A percentile compares a stretch with the other conserved stretches of the same genome.
Conservation (phyloP, 2,329 filamentous ascomycete species). For the Blastomyces percursus region DNA sequence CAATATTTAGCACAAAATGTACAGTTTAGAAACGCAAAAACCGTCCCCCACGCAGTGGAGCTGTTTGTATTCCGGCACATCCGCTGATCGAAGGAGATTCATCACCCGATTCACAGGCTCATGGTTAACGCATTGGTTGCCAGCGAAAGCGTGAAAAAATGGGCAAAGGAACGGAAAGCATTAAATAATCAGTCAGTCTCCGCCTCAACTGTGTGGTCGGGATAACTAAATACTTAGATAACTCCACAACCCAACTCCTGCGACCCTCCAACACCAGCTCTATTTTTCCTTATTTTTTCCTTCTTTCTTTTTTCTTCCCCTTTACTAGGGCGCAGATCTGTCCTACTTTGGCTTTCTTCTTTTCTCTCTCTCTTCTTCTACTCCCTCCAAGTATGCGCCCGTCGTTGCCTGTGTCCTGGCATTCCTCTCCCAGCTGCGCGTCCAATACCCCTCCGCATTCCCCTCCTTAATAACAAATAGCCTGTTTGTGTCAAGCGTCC, state of each 20-base stretch:
- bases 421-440: neutral
- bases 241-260: neutral
- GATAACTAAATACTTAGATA: too few species aligned
- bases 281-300: neutral
- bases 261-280: neutral
- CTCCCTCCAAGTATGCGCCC: neutral
- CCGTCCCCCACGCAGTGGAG: slow-evolving; percentile 34
- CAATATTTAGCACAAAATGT: too few species aligned
- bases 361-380: neutral
- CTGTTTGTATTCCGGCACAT: neutral
- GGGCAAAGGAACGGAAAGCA: too few species aligned
- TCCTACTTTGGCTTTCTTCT: neutral
- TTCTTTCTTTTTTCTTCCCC: neutral
- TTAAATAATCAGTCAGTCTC: too few species aligned
- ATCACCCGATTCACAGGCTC: too few species aligned
- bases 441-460: neutral
- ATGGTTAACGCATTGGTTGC: too few species aligned
- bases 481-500: neutral
- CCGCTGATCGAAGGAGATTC: neutral
- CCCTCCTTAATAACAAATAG: neutral
- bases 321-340: neutral
- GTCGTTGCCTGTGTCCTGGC: neutral
- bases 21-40: neutral
- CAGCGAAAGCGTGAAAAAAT: too few species aligned
- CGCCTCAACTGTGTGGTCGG: too few species aligned